These are phyloP conservation scores for Anisodus tanguticus DNA, from an alignment of 257 asterid species.

Conservation along the genomic window DNA sequence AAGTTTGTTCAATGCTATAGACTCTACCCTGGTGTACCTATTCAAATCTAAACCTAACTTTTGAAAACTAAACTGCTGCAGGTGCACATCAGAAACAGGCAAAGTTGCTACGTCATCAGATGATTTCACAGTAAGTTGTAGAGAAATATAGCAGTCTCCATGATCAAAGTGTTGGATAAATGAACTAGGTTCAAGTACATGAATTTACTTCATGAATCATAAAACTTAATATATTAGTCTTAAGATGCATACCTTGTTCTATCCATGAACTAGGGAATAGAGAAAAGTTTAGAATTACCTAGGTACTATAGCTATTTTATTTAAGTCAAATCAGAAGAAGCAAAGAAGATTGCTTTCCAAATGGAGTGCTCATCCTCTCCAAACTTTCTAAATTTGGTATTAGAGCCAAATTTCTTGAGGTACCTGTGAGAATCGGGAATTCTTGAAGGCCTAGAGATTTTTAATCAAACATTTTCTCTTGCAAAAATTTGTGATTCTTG, in stretches of 20 bases:
- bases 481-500: not conserved
- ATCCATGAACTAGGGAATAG: not conserved
- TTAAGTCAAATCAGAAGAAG: not conserved
- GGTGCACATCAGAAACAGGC: conserved; percentile 88
- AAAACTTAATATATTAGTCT: not conserved
- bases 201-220: not conserved
- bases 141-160: not conserved
- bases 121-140: conserved; percentile 88
- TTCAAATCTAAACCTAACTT: conserved; percentile 27
- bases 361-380: not conserved
- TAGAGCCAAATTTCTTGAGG: not conserved
- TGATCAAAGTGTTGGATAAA: conserved; percentile 17
- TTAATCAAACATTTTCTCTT: not conserved
- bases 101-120: conserved; percentile 92
- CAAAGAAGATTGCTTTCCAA: not conserved
- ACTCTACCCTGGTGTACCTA: not conserved
- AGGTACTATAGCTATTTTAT: not conserved
- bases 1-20: conserved; percentile 27
- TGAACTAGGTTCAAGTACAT: conserved; percentile 19
- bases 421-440: not conserved
- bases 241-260: not conserved
- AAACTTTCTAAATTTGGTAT: not conserved
- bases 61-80: conserved; percentile 38
- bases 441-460: not conserved
- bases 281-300: not conserved